A percentile compares a stretch with the other conserved stretches of the same genome.
Conservation (phyloP, 441 rosid genomes). For the Euphorbia schlechtendalii region DNA sequence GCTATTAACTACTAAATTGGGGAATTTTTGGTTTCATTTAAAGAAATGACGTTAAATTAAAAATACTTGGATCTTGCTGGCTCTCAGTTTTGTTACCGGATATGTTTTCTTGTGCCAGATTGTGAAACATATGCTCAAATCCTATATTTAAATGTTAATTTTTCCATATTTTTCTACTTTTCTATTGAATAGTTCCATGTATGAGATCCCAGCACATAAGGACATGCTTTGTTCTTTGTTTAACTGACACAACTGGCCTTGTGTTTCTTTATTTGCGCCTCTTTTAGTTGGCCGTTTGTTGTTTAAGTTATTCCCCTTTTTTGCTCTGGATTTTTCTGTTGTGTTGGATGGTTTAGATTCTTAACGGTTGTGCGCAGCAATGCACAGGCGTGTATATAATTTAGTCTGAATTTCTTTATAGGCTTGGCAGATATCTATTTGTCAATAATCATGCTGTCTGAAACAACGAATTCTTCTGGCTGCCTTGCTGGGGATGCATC, state of each 20-base stretch:
- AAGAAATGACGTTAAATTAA: slow-evolving; percentile 1
- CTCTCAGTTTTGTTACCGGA: too few species aligned
- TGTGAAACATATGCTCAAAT: slow-evolving; percentile 5
- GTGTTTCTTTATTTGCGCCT: not conserved
- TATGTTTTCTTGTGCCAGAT: not conserved
- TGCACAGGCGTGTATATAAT: not conserved
- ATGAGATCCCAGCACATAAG: slow-evolving; percentile 19
- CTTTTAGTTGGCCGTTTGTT: not conserved
- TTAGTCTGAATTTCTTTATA: not conserved
- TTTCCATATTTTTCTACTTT: not conserved
- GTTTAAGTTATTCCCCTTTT: slow-evolving; percentile 3
- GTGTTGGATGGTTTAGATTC: too few species aligned
- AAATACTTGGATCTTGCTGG: slow-evolving; percentile 16
- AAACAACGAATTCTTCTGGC: slow-evolving; percentile 31
- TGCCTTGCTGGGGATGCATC: slow-evolving; percentile 30
- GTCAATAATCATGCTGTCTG: slow-evolving; percentile 35
- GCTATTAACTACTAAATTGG: slow-evolving; percentile 2
- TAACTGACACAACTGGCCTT: not conserved
- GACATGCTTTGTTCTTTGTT: not conserved
- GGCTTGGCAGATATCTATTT: slow-evolving; percentile 1
- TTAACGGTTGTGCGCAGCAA: slow-evolving; percentile 4
- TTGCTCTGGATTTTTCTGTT: slow-evolving; percentile 16
- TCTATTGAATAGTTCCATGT: slow-evolving; percentile 8
- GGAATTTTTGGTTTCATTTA: slow-evolving; percentile 1
- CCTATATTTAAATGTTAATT: slow-evolving; percentile 10